Evolutionary conservation across 148 eudicot species (phyloP), one percentile per base, ranked within the genome.

Genomic region (Oxyria digyna): DNA sequence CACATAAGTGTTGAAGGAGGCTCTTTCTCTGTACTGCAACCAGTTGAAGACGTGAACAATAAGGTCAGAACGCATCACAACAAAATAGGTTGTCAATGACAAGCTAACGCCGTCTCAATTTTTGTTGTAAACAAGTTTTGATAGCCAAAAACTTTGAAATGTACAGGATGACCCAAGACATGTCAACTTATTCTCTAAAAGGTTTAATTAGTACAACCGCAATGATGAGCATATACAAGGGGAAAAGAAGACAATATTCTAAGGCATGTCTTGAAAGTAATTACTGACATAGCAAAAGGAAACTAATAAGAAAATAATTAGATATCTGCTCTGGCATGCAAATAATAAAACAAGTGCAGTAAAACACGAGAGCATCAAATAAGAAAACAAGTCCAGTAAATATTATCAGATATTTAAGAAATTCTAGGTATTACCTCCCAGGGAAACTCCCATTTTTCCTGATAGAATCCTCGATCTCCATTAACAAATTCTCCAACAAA

Each of bases 1-100:
- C 97, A 95, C 85, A 95, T 69, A 72, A 85, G 84, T 29, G 97
- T 91, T 69, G 97, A 91, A 64, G 99, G 99, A 46, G 91, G 96
- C 77, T 88, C 99, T 81, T 85, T 89, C 43, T 87, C 94, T 48
- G 64, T 52, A 52, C 99, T 95, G 85, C 62, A 80, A 62, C 46
- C 67, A 71, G 29, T 68, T 9, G 26, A 55, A 23, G 13, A 69
- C 41, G 37, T n/a, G 52, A 20, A 38, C 8, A 38, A 65, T 15
- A 29, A 29, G 38, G 37, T 59, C 29, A 59, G 20, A 57, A 59
- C 64, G 14, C 1, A 59, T 27, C 8, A 59, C 37, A 59, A n/a
- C 31, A 18, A 4, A 31, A 59, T 37, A 59, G 31, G 3, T 29
- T 29, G 38, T 13, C 38, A 59, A 59, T 29, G 20, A 59, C 8